These are phyloP conservation scores for Panaeolus papilionaceus DNA, from an alignment of 768 basidiomycete species.

Conservation along the genomic window DNA sequence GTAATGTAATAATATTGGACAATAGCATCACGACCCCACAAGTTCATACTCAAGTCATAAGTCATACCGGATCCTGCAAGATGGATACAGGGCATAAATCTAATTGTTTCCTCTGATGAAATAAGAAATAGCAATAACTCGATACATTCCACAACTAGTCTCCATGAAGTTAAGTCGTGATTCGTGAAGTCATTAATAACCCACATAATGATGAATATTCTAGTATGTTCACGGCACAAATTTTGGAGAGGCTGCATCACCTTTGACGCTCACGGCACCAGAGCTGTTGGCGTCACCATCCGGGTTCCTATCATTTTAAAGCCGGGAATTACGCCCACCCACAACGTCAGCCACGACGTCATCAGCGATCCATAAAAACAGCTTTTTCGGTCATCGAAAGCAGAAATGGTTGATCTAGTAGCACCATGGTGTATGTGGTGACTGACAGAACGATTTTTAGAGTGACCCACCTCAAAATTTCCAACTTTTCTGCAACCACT, in stretches of 20 bases:
- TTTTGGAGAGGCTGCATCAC: background rate
- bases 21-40: background rate
- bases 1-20: no score
- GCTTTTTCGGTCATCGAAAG: background rate
- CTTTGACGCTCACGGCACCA: slow-evolving; percentile 1
- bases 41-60: background rate
- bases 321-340: background rate
- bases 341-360: slow-evolving; percentile 1
- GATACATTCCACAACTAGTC: background rate
- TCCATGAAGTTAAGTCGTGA: background rate
- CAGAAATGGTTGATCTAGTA: background rate
- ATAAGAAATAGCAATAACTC: background rate
- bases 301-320: background rate
- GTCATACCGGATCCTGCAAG: background rate
- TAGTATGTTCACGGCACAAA: no score
- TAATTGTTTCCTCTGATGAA: slow-evolving; percentile 6
- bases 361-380: background rate
- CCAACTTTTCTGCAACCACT: no score
- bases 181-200: background rate
- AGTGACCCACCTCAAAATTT: no score
- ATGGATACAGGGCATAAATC: background rate
- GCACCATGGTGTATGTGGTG: background rate
- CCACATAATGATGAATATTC: background rate
- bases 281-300: background rate
- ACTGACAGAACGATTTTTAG: background rate